phyloP scores from a whole-genome alignment of 1,284 basidiomycete species.

The Spongiforma sp. region DNA sequence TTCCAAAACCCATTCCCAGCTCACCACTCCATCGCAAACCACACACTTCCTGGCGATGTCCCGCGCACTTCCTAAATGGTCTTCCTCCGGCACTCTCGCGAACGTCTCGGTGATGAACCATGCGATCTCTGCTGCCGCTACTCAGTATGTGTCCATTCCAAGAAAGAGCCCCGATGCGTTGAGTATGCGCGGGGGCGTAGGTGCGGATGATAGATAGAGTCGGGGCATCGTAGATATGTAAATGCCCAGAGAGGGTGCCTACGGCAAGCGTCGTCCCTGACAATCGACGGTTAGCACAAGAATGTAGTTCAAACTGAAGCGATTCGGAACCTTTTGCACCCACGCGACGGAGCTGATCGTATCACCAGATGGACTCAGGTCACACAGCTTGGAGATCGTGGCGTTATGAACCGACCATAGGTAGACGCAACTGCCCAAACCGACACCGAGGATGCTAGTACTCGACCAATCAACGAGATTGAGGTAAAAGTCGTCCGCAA shows the following conservation, averaged over 20 bases:
- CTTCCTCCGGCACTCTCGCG: constrained; percentile 67
- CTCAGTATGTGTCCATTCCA: constrained; percentile 93
- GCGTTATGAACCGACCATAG: constrained; percentile 97
- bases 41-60: constrained; percentile 96
- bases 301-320: constrained; percentile 29
- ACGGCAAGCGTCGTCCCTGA: constrained; percentile 91
- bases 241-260: constrained; percentile 85
- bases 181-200: constrained; percentile 87
- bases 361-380: constrained; percentile 68
- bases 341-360: constrained; percentile 88
- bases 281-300: constrained; percentile 2
- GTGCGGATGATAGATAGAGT: constrained; percentile 81
- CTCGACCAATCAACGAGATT: constrained; percentile 98
- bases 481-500: constrained; percentile 98
- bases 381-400: constrained; percentile 90
- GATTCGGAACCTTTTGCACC: constrained; percentile 80
- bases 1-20: constrained; percentile 33
- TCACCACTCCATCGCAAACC: constrained; percentile 88
- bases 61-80: constrained; percentile 79
- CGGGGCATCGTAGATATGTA: constrained; percentile 96
- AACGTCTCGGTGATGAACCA: constrained; percentile 93
- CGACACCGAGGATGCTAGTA: constrained; percentile 94
- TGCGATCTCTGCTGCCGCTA: constrained; percentile 91
- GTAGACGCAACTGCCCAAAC: constrained; percentile 92
- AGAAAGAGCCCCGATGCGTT: constrained; percentile 91